These are phyloP conservation scores for Cruciata laevipes DNA, from an alignment of 257 asterid species.

Conservation along the genomic window DNA sequence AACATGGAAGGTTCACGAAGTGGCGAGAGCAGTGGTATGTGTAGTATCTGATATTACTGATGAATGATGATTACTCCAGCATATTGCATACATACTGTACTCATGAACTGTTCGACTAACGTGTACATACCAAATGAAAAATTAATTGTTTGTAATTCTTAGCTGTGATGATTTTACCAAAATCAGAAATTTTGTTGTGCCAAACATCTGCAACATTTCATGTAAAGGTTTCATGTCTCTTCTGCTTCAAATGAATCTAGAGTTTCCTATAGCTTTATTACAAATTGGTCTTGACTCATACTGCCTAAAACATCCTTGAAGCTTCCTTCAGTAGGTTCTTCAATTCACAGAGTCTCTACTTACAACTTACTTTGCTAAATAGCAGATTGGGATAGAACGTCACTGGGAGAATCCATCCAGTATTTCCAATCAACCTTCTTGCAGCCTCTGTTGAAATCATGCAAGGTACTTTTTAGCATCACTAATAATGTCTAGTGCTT, in stretches of 20 bases:
- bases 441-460: conserved; percentile 80
- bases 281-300: no score
- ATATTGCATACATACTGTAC: neutral
- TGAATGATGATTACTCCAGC: neutral
- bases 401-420: conserved; percentile 64
- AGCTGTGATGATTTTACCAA: neutral
- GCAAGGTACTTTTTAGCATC: conserved; percentile 85
- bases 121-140: neutral
- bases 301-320: neutral
- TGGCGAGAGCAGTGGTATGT: conserved; percentile 49
- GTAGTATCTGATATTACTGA: conserved; percentile 8
- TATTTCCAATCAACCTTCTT: conserved; percentile 68
- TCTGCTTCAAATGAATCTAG: neutral
- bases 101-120: neutral
- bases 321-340: neutral
- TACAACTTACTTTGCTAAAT: neutral
- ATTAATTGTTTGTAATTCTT: conserved; percentile 3
- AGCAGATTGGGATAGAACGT: conserved; percentile 71
- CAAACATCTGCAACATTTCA: neutral
- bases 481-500: neutral
- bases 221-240: neutral
- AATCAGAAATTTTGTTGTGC: neutral
- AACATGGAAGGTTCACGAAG: conserved; percentile 51
- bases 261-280: neutral
- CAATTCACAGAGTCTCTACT: neutral